Conservation (phyloP, 1,284 basidiomycete species). For the Heterobasidion parviporum region DNA sequence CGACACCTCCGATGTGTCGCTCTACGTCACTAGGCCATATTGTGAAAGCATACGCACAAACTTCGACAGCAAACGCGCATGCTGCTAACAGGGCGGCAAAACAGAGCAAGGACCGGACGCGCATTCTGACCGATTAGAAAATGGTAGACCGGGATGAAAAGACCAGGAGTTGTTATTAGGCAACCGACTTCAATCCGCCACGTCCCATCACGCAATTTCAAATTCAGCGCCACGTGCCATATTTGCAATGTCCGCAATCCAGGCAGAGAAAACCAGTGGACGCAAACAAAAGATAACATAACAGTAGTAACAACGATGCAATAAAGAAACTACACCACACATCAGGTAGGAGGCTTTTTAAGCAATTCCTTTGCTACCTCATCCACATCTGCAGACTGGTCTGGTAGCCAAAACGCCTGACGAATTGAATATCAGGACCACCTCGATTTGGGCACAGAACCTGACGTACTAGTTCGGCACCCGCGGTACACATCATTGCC, state of each 20-base stretch:
- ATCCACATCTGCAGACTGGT: conserved; percentile 41
- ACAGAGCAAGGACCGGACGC: conserved; percentile 8
- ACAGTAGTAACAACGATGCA: background rate
- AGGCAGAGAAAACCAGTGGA: background rate
- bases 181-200: background rate
- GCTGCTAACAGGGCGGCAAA: conserved; percentile 8
- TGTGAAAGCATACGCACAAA: conserved; percentile 7
- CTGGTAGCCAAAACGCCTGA: conserved; percentile 81
- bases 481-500: conserved; percentile 85
- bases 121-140: conserved; percentile 6
- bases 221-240: no score
- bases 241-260: no score
- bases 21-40: no score
- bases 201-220: background rate
- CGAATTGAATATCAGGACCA: background rate
- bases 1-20: no score
- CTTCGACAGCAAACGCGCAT: conserved; percentile 10
- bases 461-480: conserved; percentile 70
- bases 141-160: no score
- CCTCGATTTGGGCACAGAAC: background rate
- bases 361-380: conserved; percentile 43
- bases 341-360: conserved; percentile 21
- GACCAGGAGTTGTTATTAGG: no score
- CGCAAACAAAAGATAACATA: background rate
- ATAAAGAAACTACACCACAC: background rate